Evolutionary conservation across 768 basidiomycete genomes (phyloP).

Genomic region (Phanerochaete carnosa): DNA sequence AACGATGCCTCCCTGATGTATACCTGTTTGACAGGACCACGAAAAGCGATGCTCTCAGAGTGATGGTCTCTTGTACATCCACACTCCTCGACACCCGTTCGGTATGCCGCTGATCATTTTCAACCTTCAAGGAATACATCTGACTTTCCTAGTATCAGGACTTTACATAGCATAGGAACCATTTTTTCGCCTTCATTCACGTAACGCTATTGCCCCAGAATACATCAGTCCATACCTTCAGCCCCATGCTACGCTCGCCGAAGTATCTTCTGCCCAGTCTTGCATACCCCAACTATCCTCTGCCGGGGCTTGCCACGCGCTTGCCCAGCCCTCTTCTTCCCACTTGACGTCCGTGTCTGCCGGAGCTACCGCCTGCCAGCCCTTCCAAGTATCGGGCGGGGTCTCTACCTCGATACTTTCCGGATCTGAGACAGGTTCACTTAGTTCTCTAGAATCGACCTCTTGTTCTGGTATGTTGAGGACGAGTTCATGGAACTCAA

Average conservation of each 20-base stretch:
- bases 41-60: constrained; percentile 5
- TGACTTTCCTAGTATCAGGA: background rate
- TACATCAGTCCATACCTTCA: background rate
- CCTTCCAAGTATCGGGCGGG: background rate
- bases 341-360: background rate
- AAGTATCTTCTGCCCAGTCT: background rate
- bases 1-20: background rate
- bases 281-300: background rate
- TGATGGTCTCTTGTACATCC: background rate
- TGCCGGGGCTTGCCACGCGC: background rate
- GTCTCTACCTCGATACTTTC: background rate
- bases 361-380: background rate
- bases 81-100: background rate
- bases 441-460: background rate
- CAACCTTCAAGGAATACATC: background rate
- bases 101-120: background rate
- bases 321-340: background rate
- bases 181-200: background rate
- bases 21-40: constrained; percentile 9
- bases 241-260: background rate
- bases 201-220: background rate
- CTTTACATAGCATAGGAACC: background rate
- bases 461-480: constrained; percentile 9
- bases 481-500: background rate
- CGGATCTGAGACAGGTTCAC: background rate